Evolutionary conservation across 176 grass and related monocot species (phyloP).

Genomic region (Zoysia pacifica): DNA sequence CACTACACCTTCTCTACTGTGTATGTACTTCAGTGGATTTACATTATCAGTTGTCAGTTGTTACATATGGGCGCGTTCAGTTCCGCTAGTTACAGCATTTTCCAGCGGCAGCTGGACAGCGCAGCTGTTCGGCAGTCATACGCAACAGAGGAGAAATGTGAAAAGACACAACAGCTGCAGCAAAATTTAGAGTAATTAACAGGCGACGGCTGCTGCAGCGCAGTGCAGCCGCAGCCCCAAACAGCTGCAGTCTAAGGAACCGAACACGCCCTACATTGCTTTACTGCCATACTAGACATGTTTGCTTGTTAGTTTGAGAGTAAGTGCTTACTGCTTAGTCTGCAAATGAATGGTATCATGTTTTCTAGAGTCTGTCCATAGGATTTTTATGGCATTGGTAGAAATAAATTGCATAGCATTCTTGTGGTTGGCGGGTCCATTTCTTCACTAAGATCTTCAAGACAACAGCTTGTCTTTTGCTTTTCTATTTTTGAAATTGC

Average conservation of each 20-base stretch:
- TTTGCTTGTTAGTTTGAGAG: no score
- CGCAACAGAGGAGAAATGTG: no score
- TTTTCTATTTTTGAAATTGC: slow-evolving; percentile 12
- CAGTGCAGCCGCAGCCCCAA: no score
- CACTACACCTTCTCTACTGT: background rate
- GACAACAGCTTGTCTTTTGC: slow-evolving; percentile 1
- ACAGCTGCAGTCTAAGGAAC: no score
- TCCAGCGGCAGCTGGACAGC: no score
- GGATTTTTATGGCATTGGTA: background rate
- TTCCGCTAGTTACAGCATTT: no score
- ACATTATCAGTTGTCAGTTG: background rate
- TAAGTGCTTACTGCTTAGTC: background rate
- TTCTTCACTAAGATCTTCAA: background rate
- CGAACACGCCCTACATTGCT: background rate
- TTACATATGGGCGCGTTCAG: background rate
- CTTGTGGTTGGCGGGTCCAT: background rate
- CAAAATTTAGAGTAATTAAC: background rate
- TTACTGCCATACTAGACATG: no score
- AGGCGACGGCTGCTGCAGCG: background rate
- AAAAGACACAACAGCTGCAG: no score
- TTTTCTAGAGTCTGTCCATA: no score
- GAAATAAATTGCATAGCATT: background rate
- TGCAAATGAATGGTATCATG: no score
- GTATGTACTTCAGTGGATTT: background rate
- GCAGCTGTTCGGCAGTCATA: no score